Evolutionary conservation across 2,329 filamentous ascomycete species (phyloP).

Genomic region (Pseudogymnoascus sp.): DNA sequence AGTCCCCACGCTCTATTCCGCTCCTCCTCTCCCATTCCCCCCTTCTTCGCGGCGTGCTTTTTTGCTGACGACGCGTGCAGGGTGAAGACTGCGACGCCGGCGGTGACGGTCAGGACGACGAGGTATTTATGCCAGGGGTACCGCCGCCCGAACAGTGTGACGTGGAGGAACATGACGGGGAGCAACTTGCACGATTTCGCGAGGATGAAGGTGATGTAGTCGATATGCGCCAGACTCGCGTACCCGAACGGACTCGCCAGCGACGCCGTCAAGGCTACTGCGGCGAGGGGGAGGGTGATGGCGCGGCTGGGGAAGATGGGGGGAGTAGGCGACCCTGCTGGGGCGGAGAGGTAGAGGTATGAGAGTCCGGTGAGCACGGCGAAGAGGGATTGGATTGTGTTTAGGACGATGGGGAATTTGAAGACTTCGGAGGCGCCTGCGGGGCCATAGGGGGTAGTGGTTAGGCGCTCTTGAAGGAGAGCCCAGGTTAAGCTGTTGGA

Average conservation of each 20-base stretch:
- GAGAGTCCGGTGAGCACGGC: slow-evolving; percentile 73
- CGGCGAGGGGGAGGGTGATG: slow-evolving; percentile 69
- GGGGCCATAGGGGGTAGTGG: slow-evolving; percentile 77
- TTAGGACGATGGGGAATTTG: slow-evolving; percentile 89
- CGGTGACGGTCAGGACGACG: slow-evolving; percentile 83
- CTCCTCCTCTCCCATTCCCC: slow-evolving; percentile 33
- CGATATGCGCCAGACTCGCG: slow-evolving; percentile 82
- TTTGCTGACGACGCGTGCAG: slow-evolving; percentile 66
- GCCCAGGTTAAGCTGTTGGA: slow-evolving; percentile 76
- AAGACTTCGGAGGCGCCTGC: slow-evolving; percentile 61
- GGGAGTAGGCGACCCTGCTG: slow-evolving; percentile 39
- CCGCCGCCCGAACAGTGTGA: slow-evolving; percentile 78
- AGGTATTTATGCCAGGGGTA: slow-evolving; percentile 97
- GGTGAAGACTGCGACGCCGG: slow-evolving; percentile 90
- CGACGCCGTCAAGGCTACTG: slow-evolving; percentile 80
- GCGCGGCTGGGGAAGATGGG: slow-evolving; percentile 67
- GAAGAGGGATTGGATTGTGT: slow-evolving; percentile 89
- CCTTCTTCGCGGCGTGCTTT: slow-evolving; percentile 38
- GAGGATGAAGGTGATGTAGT: slow-evolving; percentile 96
- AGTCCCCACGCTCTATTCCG: slow-evolving; percentile 70
- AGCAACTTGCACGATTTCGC: slow-evolving; percentile 97
- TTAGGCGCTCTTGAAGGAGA: slow-evolving; percentile 93
- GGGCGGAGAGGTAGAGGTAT: slow-evolving; percentile 66
- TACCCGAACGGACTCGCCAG: slow-evolving; percentile 93
- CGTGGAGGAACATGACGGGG: slow-evolving; percentile 96